Base-by-base conservation (phyloP, 441 rosid species). In the Jatropha podagrica region DNA sequence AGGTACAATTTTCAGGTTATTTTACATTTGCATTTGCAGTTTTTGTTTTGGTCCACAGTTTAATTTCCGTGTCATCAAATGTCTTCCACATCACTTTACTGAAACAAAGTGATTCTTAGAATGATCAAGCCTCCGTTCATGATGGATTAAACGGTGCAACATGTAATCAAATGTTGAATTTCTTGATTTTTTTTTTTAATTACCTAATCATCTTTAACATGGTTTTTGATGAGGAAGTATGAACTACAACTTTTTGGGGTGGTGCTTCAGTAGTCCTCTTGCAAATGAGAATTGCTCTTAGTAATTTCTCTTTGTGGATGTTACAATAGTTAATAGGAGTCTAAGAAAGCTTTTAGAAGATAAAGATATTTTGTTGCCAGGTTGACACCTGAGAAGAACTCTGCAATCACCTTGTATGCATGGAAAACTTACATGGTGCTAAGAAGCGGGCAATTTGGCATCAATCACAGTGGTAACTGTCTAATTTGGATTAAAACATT, bases 1-100 rank as follows among this genome's bases (percentile, higher is more conserved):
- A 92, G 94, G 97, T 93, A 70, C 51, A 37, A 59, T 2, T 14
- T 65, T 20, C 44, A 68, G 63, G 42, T 52, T 66, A 5, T 11
- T 61, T 38, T 20, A 26, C 37, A 17, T 27, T 41, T 20, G 37
- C 76, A 7, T 8, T 46, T 40, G 23, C 26, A 15, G 9, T 38
- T 20, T 52, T 62, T 64, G 26, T 8, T 63, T 41, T 26, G 13
- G 37, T 60, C 8, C n/a, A 26, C 15, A 26, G 51, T 27, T 20
- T 26, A 58, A 40, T 71, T 65, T 37, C 10, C 67, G 49, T 15
- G 58, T 40, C 41, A 59, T 61, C 18, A 70, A 70, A 13, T 61
- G 17, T 60, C 15, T 60, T 15, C 32, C 23, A 6, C 10, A 38
- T 64, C 49, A 64, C 51, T 64, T 65, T 3, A 65, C 17, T n/a